These are phyloP conservation scores for Schizosaccharomyces japonicus DNA, from an alignment of 805 yeast genomes.

Conservation along the genomic window DNA sequence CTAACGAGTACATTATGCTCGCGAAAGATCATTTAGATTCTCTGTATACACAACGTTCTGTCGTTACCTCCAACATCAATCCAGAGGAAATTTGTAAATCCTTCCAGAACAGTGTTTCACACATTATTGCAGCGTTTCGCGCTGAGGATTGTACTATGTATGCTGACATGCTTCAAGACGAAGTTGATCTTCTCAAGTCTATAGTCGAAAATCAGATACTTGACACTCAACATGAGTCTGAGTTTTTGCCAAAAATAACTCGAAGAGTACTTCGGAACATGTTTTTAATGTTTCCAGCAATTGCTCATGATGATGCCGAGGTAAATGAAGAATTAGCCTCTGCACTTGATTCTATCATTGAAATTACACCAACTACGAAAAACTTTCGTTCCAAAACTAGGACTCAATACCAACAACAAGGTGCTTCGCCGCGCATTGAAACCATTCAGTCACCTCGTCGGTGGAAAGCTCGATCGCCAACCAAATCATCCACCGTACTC, in stretches of 20 bases:
- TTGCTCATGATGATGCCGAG: neutral
- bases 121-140: neutral
- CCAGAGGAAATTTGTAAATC: conserved; percentile 1
- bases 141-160: neutral
- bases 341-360: neutral
- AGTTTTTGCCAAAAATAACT: neutral
- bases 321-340: neutral
- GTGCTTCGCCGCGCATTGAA: neutral
- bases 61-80: neutral
- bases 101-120: neutral
- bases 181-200: neutral
- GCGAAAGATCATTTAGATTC: neutral
- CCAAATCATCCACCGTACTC: neutral
- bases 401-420: neutral
- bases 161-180: conserved; percentile 3
- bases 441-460: neutral
- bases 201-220: neutral
- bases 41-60: neutral
- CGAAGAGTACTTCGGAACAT: neutral
- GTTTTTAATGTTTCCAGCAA: neutral
- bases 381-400: neutral
- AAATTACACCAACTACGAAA: neutral
- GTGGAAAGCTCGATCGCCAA: neutral
- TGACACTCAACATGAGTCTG: neutral
- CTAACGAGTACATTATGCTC: neutral